phyloP scores from a whole-genome alignment of 2,329 filamentous ascomycete species.

The Penicillium brevicompactum region DNA sequence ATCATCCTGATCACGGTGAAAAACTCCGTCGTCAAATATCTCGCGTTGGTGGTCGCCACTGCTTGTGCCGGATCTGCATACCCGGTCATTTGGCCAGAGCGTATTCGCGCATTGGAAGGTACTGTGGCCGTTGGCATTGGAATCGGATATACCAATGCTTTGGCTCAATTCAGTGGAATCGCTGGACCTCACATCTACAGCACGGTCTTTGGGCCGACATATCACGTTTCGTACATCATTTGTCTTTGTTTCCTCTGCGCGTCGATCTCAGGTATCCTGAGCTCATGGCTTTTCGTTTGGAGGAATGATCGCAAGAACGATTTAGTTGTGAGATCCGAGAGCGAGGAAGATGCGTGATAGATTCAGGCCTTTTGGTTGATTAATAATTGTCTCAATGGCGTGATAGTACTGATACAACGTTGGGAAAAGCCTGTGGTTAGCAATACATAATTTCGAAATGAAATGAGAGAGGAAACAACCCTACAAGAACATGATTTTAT shows the following conservation, averaged over 20 bases:
- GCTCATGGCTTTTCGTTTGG: constrained; percentile 30
- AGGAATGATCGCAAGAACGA: constrained; percentile 14
- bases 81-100: constrained; percentile 49
- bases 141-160: constrained; percentile 47
- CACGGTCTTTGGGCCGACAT: constrained; percentile 43
- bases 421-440: too few species aligned
- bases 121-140: constrained; percentile 45
- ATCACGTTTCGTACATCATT: constrained; percentile 40
- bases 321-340: neutral
- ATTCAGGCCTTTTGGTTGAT: neutral
- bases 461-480: too few species aligned
- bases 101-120: constrained; percentile 45
- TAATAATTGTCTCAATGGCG: neutral
- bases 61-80: constrained; percentile 45
- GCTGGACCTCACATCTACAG: constrained; percentile 46
- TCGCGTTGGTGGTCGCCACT: constrained; percentile 38
- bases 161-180: constrained; percentile 48
- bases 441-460: too few species aligned
- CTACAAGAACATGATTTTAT: too few species aligned
- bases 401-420: neutral
- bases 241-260: constrained; percentile 36
- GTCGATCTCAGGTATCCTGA: constrained; percentile 30
- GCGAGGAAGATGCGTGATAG: neutral
- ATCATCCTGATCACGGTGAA: constrained; percentile 41
- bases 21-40: constrained; percentile 39